Base-by-base conservation (phyloP, 208 protist species). In the Trypanosoma lewisi region DNA sequence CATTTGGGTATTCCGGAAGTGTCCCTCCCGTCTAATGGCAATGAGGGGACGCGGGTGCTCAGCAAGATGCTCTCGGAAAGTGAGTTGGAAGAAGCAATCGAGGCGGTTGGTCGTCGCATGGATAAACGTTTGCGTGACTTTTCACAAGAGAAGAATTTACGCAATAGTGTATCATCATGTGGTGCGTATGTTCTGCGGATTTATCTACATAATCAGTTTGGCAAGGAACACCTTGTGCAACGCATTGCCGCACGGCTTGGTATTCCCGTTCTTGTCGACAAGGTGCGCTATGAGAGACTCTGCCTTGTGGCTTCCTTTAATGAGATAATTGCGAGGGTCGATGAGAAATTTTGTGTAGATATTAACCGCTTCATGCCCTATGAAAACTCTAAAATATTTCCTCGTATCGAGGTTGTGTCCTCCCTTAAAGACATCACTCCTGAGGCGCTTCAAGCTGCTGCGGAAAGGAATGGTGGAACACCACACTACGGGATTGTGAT, bases 131-230 rank as follows among this genome's bases (percentile, higher is more conserved):
- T 68, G 17, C 63, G 63, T 31, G 64, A 77, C 34, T 81, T 44
- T 44, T 34, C 36, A 31, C 30, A 47, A 14, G 51, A 67, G 0
- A 33, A 47, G 12, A 34, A 37, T 27, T 45, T 14, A 34, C 14
- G 2, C 21, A 25, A 30, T 7, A 28, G 21, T 6, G 54, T 36
- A n/a, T 8, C 57, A 44, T 17, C 57, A 1, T 49, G 63, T 19
- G 60, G 75, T 30, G 74, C 81, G n/a, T 87, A 80, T 48, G 67
- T 78, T 4, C 50, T 93, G 30, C 82, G 82, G 3, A 74, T 89
- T 11, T 93, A 89, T 62, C 56, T 93, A 56, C 86, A 93, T 68
- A 93, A 93, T 56, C 77, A 89, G 39, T 93, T 93, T 56, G 86
- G 86, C 4, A 93, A 93, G 55, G 86, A 93, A 66, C 39, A 77